These are phyloP conservation scores for Inga oerstediana DNA, from an alignment of 306 rosid genomes.

Conservation along the genomic window DNA sequence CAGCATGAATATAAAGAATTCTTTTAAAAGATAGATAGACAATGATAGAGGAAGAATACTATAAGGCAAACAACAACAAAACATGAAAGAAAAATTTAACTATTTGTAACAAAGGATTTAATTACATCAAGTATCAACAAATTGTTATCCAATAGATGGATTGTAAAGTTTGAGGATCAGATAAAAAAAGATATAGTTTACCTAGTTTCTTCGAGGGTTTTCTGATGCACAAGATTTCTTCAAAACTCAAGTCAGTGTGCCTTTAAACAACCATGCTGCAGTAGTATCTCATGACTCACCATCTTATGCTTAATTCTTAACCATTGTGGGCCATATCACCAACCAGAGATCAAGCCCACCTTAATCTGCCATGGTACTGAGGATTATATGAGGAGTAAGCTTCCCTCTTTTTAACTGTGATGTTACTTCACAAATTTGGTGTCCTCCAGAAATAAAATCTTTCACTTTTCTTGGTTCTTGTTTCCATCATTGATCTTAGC, in stretches of 20 bases:
- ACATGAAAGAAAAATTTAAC: not conserved
- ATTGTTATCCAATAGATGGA: not conserved
- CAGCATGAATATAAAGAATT: not conserved
- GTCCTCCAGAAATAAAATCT: conserved; percentile 3
- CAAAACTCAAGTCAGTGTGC: not conserved
- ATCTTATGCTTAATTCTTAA: conserved; percentile 11
- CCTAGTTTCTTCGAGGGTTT: conserved; percentile 22
- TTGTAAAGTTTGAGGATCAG: not conserved
- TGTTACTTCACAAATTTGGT: conserved; percentile 27
- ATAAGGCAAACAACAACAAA: not conserved
- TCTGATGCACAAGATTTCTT: conserved; percentile 9
- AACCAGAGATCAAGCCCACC: conserved; percentile 23
- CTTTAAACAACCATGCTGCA: not conserved
- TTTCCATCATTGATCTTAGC: conserved; percentile 45
- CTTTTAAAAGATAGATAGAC: not conserved
- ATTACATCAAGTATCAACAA: not conserved
- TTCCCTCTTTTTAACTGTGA: conserved; percentile 5
- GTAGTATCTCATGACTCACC: not conserved
- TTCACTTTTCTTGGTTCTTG: conserved; percentile 33
- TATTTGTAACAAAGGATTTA: conserved; percentile 3
- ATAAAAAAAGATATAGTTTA: conserved; percentile 1
- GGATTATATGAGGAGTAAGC: conserved; percentile 27
- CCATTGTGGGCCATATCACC: not conserved
- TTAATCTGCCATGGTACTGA: conserved; percentile 13
- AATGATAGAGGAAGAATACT: not conserved